Evolutionary conservation across 257 asterid species (phyloP).

Genomic region (Solanum piurae): DNA sequence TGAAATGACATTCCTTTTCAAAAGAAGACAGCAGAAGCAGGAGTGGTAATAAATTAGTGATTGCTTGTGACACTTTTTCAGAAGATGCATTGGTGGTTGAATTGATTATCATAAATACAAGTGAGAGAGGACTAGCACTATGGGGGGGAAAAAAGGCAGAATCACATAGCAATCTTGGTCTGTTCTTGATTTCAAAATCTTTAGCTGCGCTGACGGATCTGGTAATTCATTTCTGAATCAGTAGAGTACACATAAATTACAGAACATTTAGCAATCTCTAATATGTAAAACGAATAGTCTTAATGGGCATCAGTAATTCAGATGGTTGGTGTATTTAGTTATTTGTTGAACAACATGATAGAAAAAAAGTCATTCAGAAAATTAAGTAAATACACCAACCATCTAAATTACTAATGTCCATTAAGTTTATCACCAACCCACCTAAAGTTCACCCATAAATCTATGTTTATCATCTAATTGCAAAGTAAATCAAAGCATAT

Average conservation of each 20-base stretch:
- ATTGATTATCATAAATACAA: not conserved
- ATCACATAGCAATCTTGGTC: not conserved
- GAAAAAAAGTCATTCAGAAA: not conserved
- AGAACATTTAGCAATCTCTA: not conserved
- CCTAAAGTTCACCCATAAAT: not conserved
- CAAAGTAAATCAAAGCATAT: not conserved
- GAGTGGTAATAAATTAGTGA: not conserved
- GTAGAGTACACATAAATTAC: not conserved
- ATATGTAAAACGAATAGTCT: not conserved
- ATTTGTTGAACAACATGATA: not conserved
- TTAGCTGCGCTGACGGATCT: not conserved
- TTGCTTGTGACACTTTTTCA: not conserved
- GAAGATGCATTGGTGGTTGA: not conserved
- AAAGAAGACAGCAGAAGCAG: not conserved
- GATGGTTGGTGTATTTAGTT: not conserved
- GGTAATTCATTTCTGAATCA: not conserved
- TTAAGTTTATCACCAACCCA: not conserved
- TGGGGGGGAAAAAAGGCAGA: not conserved
- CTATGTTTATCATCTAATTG: not conserved
- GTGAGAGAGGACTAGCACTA: not conserved
- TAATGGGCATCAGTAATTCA: not conserved
- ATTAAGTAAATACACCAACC: not conserved
- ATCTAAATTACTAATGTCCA: not conserved
- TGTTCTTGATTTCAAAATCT: not conserved
- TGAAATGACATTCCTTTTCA: not conserved